Percentiles rank a stretch among this genome's conserved stretches.
These are phyloP conservation scores for Populus hybrid DNA, from an alignment of 441 rosid genomes.

Conservation along the genomic window DNA sequence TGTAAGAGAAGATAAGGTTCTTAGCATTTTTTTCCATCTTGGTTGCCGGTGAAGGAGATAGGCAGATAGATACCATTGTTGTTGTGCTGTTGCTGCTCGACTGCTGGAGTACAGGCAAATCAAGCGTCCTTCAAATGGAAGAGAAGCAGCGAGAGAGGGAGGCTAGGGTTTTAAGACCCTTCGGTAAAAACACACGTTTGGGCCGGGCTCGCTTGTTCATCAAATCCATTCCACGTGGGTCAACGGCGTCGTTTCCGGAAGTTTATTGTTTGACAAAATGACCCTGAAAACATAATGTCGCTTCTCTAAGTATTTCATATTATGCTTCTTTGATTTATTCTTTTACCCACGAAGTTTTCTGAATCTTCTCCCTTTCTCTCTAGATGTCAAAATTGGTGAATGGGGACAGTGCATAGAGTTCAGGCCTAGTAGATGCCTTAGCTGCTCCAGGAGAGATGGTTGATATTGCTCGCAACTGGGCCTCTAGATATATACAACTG, in stretches of 20 bases:
- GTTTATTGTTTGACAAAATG: neutral
- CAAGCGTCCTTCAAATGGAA: neutral
- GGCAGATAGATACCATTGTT: slow-evolving; percentile 26
- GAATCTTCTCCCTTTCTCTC: neutral
- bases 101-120: neutral
- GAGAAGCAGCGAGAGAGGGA: neutral
- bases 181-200: neutral
- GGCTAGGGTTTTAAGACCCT: slow-evolving; percentile 27
- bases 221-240: neutral
- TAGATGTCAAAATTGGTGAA: slow-evolving; percentile 28
- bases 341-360: neutral
- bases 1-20: neutral
- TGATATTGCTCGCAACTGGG: slow-evolving; percentile 26
- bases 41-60: neutral
- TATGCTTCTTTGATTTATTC: neutral
- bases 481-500: slow-evolving; percentile 22
- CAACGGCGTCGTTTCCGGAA: neutral
- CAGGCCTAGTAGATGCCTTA: slow-evolving; percentile 27
- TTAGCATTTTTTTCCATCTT: too few species aligned
- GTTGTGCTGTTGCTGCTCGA: slow-evolving; percentile 11
- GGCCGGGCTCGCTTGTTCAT: neutral
- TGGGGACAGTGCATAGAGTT: slow-evolving; percentile 19
- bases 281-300: neutral
- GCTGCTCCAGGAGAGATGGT: slow-evolving; percentile 18
- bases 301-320: neutral